These are phyloP conservation scores for Veloboletus limbatus DNA, from an alignment of 1,284 basidiomycete species.

Conservation along the genomic window DNA sequence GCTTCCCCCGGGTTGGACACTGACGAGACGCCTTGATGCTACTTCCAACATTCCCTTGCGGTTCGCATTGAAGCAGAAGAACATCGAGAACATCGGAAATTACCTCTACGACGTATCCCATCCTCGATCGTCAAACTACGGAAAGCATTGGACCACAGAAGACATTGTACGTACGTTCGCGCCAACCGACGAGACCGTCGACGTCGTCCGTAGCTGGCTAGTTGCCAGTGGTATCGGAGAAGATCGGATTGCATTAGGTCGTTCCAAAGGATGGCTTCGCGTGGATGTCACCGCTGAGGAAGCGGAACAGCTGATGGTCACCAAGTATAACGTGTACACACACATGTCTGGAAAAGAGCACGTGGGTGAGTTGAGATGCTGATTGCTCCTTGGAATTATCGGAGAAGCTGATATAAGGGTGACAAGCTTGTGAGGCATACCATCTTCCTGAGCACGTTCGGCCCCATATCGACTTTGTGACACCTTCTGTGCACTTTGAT, in stretches of 20 bases:
- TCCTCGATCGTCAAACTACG: conserved; percentile 41
- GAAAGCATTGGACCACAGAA: conserved; percentile 42
- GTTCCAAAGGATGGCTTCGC: conserved; percentile 39
- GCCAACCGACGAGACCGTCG: conserved; percentile 36
- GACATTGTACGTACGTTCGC: conserved; percentile 40
- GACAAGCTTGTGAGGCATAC: conserved; percentile 40
- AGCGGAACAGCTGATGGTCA: conserved; percentile 40
- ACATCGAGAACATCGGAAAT: conserved; percentile 37
- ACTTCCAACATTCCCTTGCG: conserved; percentile 35
- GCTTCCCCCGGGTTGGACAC: conserved; percentile 34
- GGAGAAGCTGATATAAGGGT: conserved; percentile 19
- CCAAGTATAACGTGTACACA: conserved; percentile 43
- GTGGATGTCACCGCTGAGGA: conserved; percentile 39
- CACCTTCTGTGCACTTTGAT: conserved; percentile 43
- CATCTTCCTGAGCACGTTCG: conserved; percentile 41
- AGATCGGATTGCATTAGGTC: conserved; percentile 15
- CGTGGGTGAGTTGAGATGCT: conserved; percentile 21
- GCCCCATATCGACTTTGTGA: conserved; percentile 46
- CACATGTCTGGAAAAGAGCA: conserved; percentile 35
- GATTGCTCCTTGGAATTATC: neutral
- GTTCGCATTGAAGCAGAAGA: conserved; percentile 41
- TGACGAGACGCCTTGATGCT: conserved; percentile 27
- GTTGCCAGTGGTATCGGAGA: conserved; percentile 31
- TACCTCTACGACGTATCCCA: conserved; percentile 41
- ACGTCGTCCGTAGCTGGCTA: conserved; percentile 41